Base-by-base conservation (phyloP, 352 stramenopile species). In the Pilasporangium apinafurcum region DNA sequence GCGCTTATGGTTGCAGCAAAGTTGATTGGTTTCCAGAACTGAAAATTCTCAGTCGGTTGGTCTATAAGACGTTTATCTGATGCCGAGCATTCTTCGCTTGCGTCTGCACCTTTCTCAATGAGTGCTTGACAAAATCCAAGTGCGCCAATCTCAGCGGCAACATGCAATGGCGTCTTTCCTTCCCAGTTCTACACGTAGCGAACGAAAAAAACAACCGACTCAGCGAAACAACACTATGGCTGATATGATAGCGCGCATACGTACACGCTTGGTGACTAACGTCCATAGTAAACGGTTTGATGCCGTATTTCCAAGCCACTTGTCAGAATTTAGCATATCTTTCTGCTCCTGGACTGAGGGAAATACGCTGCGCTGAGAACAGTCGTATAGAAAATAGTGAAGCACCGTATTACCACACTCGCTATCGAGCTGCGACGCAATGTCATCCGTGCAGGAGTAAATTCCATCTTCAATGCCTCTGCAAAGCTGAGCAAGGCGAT, bases 21-120 rank as follows among this genome's bases (percentile, higher is more conserved):
- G 37, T 81, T 81, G 26, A 81, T 53, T 8, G 65, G 38, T 37
- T 65, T 77, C 64, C 64, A 75, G 18, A 60, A 70, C 17, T 74
- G 51, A 5, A 37, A 56, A 17, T 53, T 59, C 35, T 72, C 48
- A 9, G 48, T 63, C 7, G 55, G 51, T 29, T 66, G 62, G 34
- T 72, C 58, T 29, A 72, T 37, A 12, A 80, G 62, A 13, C 65
- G 61, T 20, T 60, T 69, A 21, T 77, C 62, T 26, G 53, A 53
- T 9, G 46, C 44, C 34, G 62, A 62, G 21, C 62, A 71, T 35
- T 73, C 68, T 48, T 72, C 59, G 21, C 38, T 62, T 8, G 45
- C 58, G 4, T 51, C 37, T 8, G 68, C 68, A 27, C 68, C 68
- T 27, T 62, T 65, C 28, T 63, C 51, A 37, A 81, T 60, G 12